Evolutionary conservation across 2,329 filamentous ascomycete species (phyloP), one percentile per base, ranked within the genome.

Genomic region (Claviceps purpurea): DNA sequence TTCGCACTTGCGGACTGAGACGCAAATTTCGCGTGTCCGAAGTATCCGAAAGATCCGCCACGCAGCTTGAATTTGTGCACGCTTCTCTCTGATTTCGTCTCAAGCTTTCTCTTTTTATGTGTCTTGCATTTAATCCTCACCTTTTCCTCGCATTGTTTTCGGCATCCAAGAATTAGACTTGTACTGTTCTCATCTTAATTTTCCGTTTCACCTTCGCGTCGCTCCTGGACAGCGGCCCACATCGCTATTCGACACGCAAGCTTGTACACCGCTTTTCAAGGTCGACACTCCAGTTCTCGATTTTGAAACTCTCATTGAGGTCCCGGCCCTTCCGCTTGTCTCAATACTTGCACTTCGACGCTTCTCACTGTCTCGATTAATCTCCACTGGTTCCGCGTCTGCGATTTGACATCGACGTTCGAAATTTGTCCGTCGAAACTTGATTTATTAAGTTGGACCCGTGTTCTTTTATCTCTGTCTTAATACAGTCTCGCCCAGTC

Each of bases 211-310:
- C 44, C 13, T 47, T 30, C 20, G 41, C 24, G 22, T 52, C 51
- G 40, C 20, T 43, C 40, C 44, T 47, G 22, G 43, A 43, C 20
- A 47, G 48, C 43, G 44, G 40, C 38, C n/a, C 11, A 4, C n/a
- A 37, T 22, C 42, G 8, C 42, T 22, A 43, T 24, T 50, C 34
- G 4, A 47, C 37, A 24, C 22, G 16, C 11, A 50, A 24, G 24
- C 13, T 40, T n/a, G 43, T 53, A 41, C 40, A 41, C 46, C 59
- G 56, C 41, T 45, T 44, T 47, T 11, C 16, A 10, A 14, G 38
- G n/a, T 26, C 43, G 34, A 50, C 34, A 11, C 30, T 7, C 8
- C 20, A 18, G 26, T 50, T 50, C 48, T 53, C 50, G 48, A 26
- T 47, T 41, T 46, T n/a, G 18, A n/a, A 16, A 8, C n/a, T 40